Evolutionary conservation across 192 early-diverging fungal species (phyloP).

Genomic region (Linnemannia hyalina): DNA sequence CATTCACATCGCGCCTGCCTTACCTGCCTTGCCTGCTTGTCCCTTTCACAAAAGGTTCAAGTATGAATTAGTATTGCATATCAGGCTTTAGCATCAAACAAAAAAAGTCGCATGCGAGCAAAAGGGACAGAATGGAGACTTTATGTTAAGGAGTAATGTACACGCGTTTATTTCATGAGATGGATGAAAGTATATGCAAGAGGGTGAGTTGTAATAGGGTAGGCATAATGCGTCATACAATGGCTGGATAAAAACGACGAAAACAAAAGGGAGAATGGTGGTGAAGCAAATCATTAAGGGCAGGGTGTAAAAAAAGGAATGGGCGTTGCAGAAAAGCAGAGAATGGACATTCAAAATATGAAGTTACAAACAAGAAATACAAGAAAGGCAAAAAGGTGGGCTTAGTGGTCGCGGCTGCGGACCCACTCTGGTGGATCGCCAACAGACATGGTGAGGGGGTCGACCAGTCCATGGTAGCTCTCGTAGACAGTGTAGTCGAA

Average conservation of each 20-base stretch:
- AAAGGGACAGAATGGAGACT: background rate
- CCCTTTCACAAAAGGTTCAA: background rate
- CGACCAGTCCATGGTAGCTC: conserved; percentile 74
- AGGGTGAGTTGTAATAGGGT: background rate
- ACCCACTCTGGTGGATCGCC: conserved; percentile 81
- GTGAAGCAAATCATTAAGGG: background rate
- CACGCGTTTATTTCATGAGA: conserved; percentile 6
- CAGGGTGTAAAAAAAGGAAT: too few species aligned
- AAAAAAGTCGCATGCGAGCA: background rate
- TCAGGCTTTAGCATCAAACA: background rate
- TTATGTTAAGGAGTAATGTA: background rate
- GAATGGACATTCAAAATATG: background rate
- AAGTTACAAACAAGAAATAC: background rate
- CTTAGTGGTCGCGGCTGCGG: conserved; percentile 34
- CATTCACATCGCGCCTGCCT: background rate
- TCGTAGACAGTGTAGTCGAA: conserved; percentile 91
- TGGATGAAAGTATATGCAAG: background rate
- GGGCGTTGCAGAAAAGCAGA: too few species aligned
- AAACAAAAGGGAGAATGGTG: background rate
- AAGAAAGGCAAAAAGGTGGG: background rate
- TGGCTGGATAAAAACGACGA: background rate
- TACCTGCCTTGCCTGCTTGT: background rate
- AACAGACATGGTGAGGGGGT: conserved; percentile 69
- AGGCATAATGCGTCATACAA: background rate
- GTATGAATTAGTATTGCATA: background rate